Evolutionary conservation across 2,329 filamentous ascomycete genomes (phyloP), one percentile per base, ranked within the genome.

Genomic region (Fusarium camptoceras): DNA sequence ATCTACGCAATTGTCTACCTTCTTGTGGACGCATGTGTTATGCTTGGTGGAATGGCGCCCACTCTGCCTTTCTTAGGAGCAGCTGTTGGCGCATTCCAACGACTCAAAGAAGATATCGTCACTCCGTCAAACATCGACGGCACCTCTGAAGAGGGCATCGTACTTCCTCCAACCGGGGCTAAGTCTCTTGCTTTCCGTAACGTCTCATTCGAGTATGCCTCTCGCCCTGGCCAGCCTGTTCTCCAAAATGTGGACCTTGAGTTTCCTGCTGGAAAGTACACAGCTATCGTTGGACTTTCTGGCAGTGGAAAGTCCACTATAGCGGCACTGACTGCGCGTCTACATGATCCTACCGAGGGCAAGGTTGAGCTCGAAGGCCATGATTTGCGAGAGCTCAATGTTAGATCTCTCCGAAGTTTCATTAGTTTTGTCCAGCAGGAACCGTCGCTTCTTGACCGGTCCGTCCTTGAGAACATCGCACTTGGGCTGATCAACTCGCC

Each of bases 11-110:
- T 71, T 7, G 64, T 90, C 7, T 89, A 90, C 58, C 81, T 90
- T 42, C 86, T 90, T 14, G 82, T 90, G 2, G 88, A 91, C 66
- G 87, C 88, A 24, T 88, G 87, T 11, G 86, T 91, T 49, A 85
- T 91, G 41, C 81, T 91, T 20, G 87, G 88, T 28, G 84, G 86
- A 59, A 86, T 91, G 51, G 88, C 88, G 0, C 89, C 89, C 0
- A 85, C 89, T 53, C 79, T 91, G 10, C 87, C 88, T 25, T 85
- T 89, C 22, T 85, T 91, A 30, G 85, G 85, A 6, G 82, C 84
- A 41, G 89, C 88, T 1, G 83, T 86, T 1, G 83, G 86, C 4
- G 79, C 89, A 0, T 92, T 86, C 68, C 78, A 85, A 53, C 87
- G 88, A 44, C 78, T 92, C 9, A 82, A 82, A 27, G 80, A 83